Evolutionary conservation across 2,329 filamentous ascomycete species (phyloP).

Genomic region (Akanthomyces lecanii): DNA sequence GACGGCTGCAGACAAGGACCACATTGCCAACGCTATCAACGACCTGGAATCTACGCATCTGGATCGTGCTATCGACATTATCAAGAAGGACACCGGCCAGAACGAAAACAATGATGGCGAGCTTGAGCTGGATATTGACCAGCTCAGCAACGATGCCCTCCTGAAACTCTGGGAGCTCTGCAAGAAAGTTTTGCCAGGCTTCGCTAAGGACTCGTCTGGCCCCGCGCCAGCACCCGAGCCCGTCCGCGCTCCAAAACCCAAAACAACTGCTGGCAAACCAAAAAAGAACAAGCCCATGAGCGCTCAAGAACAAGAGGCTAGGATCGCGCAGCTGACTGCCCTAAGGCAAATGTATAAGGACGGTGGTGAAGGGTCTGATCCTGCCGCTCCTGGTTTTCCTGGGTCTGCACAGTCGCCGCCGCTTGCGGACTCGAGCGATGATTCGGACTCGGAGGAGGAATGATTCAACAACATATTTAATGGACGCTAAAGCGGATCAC

Average conservation of each 20-base stretch:
- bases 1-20: slow-evolving; percentile 79
- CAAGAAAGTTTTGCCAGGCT: slow-evolving; percentile 39
- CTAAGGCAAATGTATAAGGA: slow-evolving; percentile 43
- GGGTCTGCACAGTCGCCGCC: slow-evolving; percentile 23
- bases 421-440: slow-evolving; percentile 37
- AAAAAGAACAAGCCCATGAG: slow-evolving; percentile 76
- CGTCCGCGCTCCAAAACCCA: slow-evolving; percentile 26
- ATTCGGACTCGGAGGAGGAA: slow-evolving; percentile 46
- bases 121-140: slow-evolving; percentile 57
- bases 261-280: slow-evolving; percentile 44
- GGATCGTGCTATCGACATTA: slow-evolving; percentile 78
- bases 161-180: slow-evolving; percentile 47
- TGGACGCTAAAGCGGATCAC: not conserved
- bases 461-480: slow-evolving; percentile 25
- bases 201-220: slow-evolving; percentile 32
- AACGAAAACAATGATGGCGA: slow-evolving; percentile 60
- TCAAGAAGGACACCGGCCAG: slow-evolving; percentile 77
- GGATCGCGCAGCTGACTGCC: slow-evolving; percentile 56
- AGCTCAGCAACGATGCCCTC: slow-evolving; percentile 52
- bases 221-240: slow-evolving; percentile 29
- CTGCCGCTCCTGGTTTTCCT: slow-evolving; percentile 23
- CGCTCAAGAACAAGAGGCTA: slow-evolving; percentile 63
- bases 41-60: slow-evolving; percentile 75
- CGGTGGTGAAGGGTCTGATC: slow-evolving; percentile 30
- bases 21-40: slow-evolving; percentile 82